Base-by-base conservation (phyloP, 352 stramenopile species). In the Lagenidium sp. region DNA sequence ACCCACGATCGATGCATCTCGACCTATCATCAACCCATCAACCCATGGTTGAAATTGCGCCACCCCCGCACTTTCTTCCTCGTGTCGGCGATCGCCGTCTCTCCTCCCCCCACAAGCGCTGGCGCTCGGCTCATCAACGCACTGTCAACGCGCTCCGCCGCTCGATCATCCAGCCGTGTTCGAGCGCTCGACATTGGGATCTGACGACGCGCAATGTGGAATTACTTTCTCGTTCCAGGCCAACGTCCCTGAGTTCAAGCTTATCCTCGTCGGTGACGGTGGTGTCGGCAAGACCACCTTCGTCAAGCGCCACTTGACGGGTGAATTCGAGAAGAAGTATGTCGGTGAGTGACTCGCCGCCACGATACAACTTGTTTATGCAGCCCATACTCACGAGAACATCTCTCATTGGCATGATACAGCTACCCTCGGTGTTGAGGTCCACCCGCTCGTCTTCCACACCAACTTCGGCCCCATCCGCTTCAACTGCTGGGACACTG, bases 291-390 rank as follows among this genome's bases (percentile, higher is more conserved):
- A 99, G 81, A 99, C 97, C n/a, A 99, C 97, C 24, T 99, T 99
- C 65, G 96, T 99, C 26, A 99, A 99, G 85, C 85, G 97, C 48
- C 96, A 99, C 79, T 88, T 99, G 70, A 99, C 96, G 36, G 97
- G 97, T 71, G 96, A 99, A 67, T 99, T 99, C 71, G 96, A 99
- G 68, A 99, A 99, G 85, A 98, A 98, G 65, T 99, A 99, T 65
- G 96, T 99, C 39, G 72, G n/a, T n/a, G n/a, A n/a, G n/a, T n/a
- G n/a, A n/a, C n/a, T n/a, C n/a, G n/a, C n/a, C n/a, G n/a, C 54
- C 70, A 56, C 31, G 63, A 11, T 34, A 5, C 20, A 25, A 13
- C 5, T 2, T 45, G 3, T 29, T 36, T n/a, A n/a, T 21, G 24
- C n/a, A 15, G 29, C 29, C 15, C 29, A 10, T 34, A 34, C 29